Base-by-base conservation (phyloP, 1,284 basidiomycete genomes). In the Sphagnurus paluster region DNA sequence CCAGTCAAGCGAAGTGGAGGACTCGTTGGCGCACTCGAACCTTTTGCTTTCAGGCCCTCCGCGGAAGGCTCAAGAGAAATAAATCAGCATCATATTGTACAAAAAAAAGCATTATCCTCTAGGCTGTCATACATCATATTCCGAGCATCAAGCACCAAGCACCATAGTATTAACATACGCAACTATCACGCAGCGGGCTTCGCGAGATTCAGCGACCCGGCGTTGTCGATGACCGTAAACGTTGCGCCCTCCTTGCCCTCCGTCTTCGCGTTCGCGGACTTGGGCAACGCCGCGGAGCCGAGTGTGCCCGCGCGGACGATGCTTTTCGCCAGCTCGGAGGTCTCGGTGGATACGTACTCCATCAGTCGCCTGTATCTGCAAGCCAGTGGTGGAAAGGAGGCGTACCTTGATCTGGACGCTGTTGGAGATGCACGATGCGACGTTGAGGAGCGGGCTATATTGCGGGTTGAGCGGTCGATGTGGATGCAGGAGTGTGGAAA, bases 181-280 rank as follows among this genome's bases (percentile, higher is more conserved):
- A 3, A 5, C 20, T 38, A 32, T 20, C 56, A 52, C 8, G 46
- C 42, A 30, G 66, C 60, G 5, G 72, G n/a, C n/a, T n/a, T n/a
- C n/a, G 30, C 69, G 39, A 81, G 59, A 21, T 59, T 67, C 26
- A 75, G 37, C 10, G 74, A 68, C 39, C 72, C 76, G 17, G 60
- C 42, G 51, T 80, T 80, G 10, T 52, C 53, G 35, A 81, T 70
- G 13, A 72, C 39, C 0, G 76, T 79, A 54, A 73, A 79, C 30
- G 57, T 57, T 3, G 57, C 58, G 11, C 59, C 67, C 1, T 62
- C 66, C n/a, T 57, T 59, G 7, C 60, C 66, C 33, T 47, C 67
- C 47, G 68, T 60, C 1, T 56, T 63, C 3, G 77, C 69, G 6
- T 59, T 46, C 4, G 66, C 72, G 25, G 53, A 54, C 1, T 69